Evolutionary conservation across 2,329 filamentous ascomycete species (phyloP).

Genomic region (Aspergillus sp.): DNA sequence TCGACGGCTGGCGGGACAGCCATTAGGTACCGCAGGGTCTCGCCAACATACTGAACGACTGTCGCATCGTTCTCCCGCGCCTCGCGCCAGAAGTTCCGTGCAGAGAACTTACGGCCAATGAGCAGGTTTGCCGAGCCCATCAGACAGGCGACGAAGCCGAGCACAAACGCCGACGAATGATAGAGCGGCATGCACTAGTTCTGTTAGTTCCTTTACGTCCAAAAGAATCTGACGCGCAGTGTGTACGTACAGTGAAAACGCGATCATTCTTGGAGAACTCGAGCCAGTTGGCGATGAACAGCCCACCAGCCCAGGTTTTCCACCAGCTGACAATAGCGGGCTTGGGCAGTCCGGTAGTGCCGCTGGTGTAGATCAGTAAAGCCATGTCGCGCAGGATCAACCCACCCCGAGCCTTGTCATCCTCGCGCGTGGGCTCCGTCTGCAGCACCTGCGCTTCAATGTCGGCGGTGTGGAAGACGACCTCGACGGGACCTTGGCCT

Average conservation of each 20-base stretch:
- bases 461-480: constrained; percentile 62
- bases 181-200: constrained; percentile 80
- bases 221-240: too few species aligned
- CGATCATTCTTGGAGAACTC: constrained; percentile 62
- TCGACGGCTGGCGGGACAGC: constrained; percentile 63
- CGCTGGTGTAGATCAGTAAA: constrained; percentile 79
- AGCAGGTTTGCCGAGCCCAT: constrained; percentile 64
- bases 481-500: constrained; percentile 50
- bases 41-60: constrained; percentile 82
- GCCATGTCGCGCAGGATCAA: constrained; percentile 58
- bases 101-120: constrained; percentile 75
- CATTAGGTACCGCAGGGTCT: constrained; percentile 80
- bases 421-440: constrained; percentile 54
- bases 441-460: constrained; percentile 55
- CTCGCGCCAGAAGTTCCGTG: constrained; percentile 73
- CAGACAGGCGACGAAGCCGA: constrained; percentile 66
- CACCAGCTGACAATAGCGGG: constrained; percentile 73
- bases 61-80: constrained; percentile 70
- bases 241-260: constrained; percentile 66
- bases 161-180: constrained; percentile 72
- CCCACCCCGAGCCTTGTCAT: constrained; percentile 57
- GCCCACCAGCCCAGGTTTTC: constrained; percentile 58
- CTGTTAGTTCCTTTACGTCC: too few species aligned
- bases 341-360: constrained; percentile 82
- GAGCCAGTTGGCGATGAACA: constrained; percentile 57